These are phyloP conservation scores for Rubia balearica DNA, from an alignment of 305 asterid genomes.

Conservation along the genomic window DNA sequence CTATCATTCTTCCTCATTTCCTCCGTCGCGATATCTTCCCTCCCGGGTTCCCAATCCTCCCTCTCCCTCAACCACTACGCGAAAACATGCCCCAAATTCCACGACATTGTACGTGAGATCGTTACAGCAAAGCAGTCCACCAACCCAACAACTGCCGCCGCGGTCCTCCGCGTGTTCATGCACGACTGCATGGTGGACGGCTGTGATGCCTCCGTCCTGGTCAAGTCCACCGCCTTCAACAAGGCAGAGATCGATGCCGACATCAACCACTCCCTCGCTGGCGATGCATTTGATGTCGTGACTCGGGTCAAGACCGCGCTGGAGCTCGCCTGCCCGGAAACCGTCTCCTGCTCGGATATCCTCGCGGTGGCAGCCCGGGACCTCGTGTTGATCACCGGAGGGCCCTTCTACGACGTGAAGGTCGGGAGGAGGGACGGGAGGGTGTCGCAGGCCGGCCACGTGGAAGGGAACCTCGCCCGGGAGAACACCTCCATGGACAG, in stretches of 20 bases:
- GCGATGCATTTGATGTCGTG: slow-evolving; percentile 21
- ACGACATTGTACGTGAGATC: slow-evolving; percentile 18
- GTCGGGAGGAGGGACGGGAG: slow-evolving; percentile 23
- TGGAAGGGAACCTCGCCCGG: slow-evolving; percentile 15
- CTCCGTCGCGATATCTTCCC: not conserved
- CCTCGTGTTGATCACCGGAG: slow-evolving; percentile 18
- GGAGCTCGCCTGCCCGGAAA: slow-evolving; percentile 29
- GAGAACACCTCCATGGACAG: slow-evolving; percentile 4
- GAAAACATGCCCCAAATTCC: slow-evolving; percentile 25
- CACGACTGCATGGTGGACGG: slow-evolving; percentile 31
- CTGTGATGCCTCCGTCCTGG: slow-evolving; percentile 28
- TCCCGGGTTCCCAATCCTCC: slow-evolving; percentile 5
- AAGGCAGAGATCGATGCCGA: slow-evolving; percentile 24
- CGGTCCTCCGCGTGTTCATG: slow-evolving; percentile 21
- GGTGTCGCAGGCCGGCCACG: slow-evolving; percentile 15
- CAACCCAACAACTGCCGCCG: slow-evolving; percentile 24
- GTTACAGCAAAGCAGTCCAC: slow-evolving; percentile 14
- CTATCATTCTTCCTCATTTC: slow-evolving; percentile 2
- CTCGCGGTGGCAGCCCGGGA: slow-evolving; percentile 20
- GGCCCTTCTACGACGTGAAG: slow-evolving; percentile 19
- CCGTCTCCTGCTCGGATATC: slow-evolving; percentile 29
- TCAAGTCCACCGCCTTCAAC: slow-evolving; percentile 23
- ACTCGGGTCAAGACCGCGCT: slow-evolving; percentile 22
- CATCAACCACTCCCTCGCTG: slow-evolving; percentile 25
- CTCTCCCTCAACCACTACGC: slow-evolving; percentile 23